Base-by-base conservation (phyloP, 495 filamentous ascomycete genomes). In the Aspergillus hancockii region DNA sequence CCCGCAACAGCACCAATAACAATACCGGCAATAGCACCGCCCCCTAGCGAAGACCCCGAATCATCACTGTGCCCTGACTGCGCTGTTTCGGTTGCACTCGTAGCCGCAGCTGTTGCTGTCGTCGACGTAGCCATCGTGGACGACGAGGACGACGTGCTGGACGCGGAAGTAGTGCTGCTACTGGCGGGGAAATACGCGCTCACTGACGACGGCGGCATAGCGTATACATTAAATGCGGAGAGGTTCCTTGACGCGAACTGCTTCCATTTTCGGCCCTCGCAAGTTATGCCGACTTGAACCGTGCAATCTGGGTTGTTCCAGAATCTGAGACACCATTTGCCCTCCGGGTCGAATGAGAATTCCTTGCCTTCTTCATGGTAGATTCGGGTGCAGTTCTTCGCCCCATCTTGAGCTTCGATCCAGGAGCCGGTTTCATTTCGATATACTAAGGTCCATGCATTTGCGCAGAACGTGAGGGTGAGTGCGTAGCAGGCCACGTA, bases 1-100 rank as follows among this genome's bases (percentile, higher is more conserved):
- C 69, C 75, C 13, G 76, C 47, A 1, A 75, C 57, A 46, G 69
- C 75, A 3, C 75, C 59, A 0, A 80, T 64, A 5, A 71, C 63
- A n/a, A 80, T 68, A n/a, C 69, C 69, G 2, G 66, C 67, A 54
- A 71, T 71, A 0, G 64, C 66, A 14, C 69, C 69, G 6, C 58
- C 60, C 3, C 64, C 67, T 10, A 67, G 40, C 7, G 54, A 43
- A 14, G 32, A 18, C 12, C 19, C n/a, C 41, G 22, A 19, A 13
- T 40, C 34, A 13, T 16, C 16, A 3, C 36, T 22, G 3, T 36
- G 4, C 14, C 30, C 19, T 4, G 52, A 16, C 10, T 45, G 40
- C 2, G 63, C 49, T 5, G 52, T 43, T 8, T n/a, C 25, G 9
- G 59, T 19, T 8, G 40, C 30, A 41, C 55, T 66, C 4, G 57